Percentiles rank a stretch among this genome's conserved stretches.
Evolutionary conservation across 179 eudicot genomes (phyloP).

Genomic region (Dionaea muscipula): DNA sequence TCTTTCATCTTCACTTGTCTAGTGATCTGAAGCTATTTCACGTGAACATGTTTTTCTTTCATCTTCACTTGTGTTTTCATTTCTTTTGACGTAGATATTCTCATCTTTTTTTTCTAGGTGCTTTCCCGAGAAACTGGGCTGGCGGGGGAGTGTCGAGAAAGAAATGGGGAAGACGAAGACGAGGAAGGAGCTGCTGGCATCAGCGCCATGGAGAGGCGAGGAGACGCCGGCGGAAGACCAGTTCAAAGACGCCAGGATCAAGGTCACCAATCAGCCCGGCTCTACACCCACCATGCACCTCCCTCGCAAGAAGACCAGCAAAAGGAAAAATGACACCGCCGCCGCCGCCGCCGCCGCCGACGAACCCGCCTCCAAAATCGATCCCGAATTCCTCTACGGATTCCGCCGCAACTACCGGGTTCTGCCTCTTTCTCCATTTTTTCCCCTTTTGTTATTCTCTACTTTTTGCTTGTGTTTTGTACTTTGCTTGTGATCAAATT

Average conservation of each 20-base stretch:
- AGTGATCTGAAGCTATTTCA: no score
- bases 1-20: no score
- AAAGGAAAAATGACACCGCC: slow-evolving; percentile 10
- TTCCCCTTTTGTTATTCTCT: background rate
- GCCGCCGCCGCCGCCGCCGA: slow-evolving; percentile 21
- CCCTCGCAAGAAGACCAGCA: slow-evolving; percentile 34
- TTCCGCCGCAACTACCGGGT: slow-evolving; percentile 83
- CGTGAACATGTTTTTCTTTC: no score
- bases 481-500: no score
- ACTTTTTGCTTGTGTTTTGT: background rate
- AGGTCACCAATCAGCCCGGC: slow-evolving; percentile 54
- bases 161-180: slow-evolving; percentile 42
- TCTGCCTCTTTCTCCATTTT: background rate
- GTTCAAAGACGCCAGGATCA: slow-evolving; percentile 62
- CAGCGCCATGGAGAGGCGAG: slow-evolving; percentile 91
- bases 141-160: background rate
- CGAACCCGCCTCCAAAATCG: slow-evolving; percentile 39
- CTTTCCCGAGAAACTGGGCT: no score
- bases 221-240: slow-evolving; percentile 23
- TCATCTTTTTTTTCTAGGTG: no score
- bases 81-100: no score
- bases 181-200: slow-evolving; percentile 72
- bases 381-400: slow-evolving; percentile 76
- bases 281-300: slow-evolving; percentile 72
- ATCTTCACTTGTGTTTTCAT: no score